Conservation (phyloP, 2,329 filamentous ascomycete genomes). For the Triangularia verruculosa region DNA sequence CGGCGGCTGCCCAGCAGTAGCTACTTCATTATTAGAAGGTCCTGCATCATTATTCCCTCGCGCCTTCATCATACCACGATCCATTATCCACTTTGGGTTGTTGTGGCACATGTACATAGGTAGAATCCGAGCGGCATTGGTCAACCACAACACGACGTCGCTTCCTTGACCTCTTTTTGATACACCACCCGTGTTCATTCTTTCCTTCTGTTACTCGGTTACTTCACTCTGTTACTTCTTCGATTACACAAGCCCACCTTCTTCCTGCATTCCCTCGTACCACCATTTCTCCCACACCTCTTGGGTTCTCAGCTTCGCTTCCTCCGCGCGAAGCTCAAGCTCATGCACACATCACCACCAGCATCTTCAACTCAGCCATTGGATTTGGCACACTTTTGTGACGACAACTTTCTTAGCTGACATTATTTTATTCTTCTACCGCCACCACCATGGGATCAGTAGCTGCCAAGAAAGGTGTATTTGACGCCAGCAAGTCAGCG, state of each 20-base stretch:
- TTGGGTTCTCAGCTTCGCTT: neutral
- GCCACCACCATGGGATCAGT: slow-evolving; percentile 12
- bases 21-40: neutral
- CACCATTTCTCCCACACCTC: neutral
- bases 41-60: slow-evolving; percentile 5
- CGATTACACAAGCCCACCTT: neutral
- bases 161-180: slow-evolving; percentile 7
- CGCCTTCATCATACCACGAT: neutral
- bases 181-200: neutral
- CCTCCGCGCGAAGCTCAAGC: neutral
- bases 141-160: slow-evolving; percentile 9
- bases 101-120: slow-evolving; percentile 23
- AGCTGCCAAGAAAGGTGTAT: neutral
- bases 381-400: neutral
- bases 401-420: slow-evolving; percentile 15
- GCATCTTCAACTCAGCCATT: neutral
- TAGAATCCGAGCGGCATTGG: slow-evolving; percentile 17
- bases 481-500: slow-evolving; percentile 21
- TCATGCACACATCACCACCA: neutral
- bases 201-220: no score
- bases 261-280: neutral
- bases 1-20: slow-evolving; percentile 35
- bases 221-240: neutral
- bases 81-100: slow-evolving; percentile 13
- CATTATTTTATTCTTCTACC: slow-evolving; percentile 3